Evolutionary conservation across 257 asterid genomes (phyloP).

Genomic region (Nicotiana sylvestris): DNA sequence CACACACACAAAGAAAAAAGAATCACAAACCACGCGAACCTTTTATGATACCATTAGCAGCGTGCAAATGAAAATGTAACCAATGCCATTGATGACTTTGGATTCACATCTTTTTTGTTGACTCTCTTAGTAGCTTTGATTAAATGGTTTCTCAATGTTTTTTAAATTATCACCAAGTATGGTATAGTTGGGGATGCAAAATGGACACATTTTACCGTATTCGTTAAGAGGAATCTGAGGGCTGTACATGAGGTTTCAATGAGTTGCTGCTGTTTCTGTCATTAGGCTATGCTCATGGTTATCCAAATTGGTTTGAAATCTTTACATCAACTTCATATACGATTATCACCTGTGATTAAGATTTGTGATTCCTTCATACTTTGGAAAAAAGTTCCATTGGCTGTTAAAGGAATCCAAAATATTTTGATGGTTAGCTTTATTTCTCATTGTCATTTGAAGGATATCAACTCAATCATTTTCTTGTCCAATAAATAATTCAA

Average conservation of each 20-base stretch:
- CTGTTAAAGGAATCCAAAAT: neutral
- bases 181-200: neutral
- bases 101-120: neutral
- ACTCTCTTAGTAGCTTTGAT: neutral
- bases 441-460: neutral
- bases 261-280: neutral
- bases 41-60: neutral
- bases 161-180: neutral
- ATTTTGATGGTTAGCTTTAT: neutral
- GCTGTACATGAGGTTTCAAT: neutral
- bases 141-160: neutral
- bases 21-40: neutral
- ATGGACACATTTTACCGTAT: neutral
- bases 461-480: neutral
- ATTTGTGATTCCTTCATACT: neutral
- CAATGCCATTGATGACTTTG: neutral
- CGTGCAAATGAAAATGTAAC: neutral
- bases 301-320: neutral
- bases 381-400: neutral
- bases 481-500: neutral
- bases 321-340: neutral
- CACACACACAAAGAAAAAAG: no score
- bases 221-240: neutral
- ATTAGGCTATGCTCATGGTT: neutral
- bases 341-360: neutral